phyloP scores from a whole-genome alignment of 192 early-diverging fungal genomes.

The Entomortierella beljakovae region DNA sequence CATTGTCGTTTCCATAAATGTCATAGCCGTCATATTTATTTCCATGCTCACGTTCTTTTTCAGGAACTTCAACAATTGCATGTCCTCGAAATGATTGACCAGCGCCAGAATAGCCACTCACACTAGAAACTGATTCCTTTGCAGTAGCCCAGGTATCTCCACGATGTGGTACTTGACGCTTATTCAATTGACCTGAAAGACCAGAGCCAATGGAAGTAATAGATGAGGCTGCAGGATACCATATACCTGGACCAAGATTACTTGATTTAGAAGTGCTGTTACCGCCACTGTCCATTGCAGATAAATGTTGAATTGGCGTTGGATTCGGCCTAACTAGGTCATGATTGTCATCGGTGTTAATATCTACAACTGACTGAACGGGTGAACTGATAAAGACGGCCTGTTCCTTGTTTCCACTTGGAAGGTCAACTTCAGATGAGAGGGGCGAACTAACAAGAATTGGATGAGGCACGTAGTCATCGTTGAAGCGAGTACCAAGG shows the following conservation, averaged over 20 bases:
- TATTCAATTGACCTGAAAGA: conserved; percentile 6
- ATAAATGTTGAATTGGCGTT: conserved; percentile 19
- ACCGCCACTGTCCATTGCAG: background rate
- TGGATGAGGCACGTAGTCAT: conserved; percentile 7
- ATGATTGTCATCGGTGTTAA: background rate
- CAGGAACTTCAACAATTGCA: background rate
- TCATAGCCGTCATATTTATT: too few relatives aligned
- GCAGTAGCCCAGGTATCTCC: conserved; percentile 37
- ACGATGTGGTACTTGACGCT: background rate
- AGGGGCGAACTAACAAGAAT: conserved; percentile 41
- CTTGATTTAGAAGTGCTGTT: background rate
- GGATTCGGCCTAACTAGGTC: conserved; percentile 18
- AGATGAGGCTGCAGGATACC: conserved; percentile 23
- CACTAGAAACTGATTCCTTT: conserved; percentile 24
- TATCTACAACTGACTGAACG: conserved; percentile 16
- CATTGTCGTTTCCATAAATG: too few relatives aligned
- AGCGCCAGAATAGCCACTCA: background rate
- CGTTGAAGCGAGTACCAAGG: conserved; percentile 7
- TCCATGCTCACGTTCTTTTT: background rate
- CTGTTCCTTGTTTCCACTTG: conserved; percentile 1
- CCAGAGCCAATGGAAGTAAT: background rate
- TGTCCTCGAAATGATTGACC: too few relatives aligned
- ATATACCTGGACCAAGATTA: conserved; percentile 15
- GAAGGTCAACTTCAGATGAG: conserved; percentile 39
- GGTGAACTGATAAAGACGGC: conserved; percentile 35